Conservation (phyloP, 306 rosid genomes). For the Medicago lupulina region DNA sequence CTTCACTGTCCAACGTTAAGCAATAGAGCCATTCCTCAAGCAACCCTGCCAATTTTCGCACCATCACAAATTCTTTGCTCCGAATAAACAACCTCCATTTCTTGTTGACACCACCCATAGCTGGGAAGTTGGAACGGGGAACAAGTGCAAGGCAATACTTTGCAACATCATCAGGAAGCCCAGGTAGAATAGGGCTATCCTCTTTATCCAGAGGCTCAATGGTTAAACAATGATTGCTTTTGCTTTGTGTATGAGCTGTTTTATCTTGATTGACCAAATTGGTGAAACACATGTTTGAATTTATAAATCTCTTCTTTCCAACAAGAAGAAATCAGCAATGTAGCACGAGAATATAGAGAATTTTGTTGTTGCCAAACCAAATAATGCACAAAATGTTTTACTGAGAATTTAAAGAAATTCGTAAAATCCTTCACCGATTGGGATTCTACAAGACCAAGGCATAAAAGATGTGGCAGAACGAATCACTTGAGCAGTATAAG, state of each 20-base stretch:
- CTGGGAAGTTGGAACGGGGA: slow-evolving; percentile 77
- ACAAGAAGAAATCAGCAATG: slow-evolving; percentile 50
- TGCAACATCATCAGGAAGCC: slow-evolving; percentile 96
- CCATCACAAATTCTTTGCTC: slow-evolving; percentile 81
- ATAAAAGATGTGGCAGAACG: slow-evolving; percentile 76
- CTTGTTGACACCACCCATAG: slow-evolving; percentile 80
- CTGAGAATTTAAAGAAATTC: slow-evolving; percentile 64
- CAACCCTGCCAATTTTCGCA: slow-evolving; percentile 79
- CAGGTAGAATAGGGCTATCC: slow-evolving; percentile 71
- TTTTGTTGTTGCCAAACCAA: slow-evolving; percentile 46
- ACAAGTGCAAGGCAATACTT: slow-evolving; percentile 91
- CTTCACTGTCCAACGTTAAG: slow-evolving; percentile 64
- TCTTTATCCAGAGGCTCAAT: slow-evolving; percentile 43
- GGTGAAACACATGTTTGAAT: slow-evolving; percentile 69
- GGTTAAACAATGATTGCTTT: slow-evolving; percentile 45
- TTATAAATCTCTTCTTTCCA: slow-evolving; percentile 69
- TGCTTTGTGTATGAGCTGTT: slow-evolving; percentile 46
- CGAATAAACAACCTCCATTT: slow-evolving; percentile 85
- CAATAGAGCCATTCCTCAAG: slow-evolving; percentile 93
- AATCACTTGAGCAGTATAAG: slow-evolving; percentile 76
- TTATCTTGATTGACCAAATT: slow-evolving; percentile 55
- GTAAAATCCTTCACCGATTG: slow-evolving; percentile 80
- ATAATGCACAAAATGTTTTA: slow-evolving; percentile 32
- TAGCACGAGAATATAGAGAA: slow-evolving; percentile 36
- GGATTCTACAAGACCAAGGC: slow-evolving; percentile 91